Conservation (phyloP, 2,329 filamentous ascomycete species). For the Xylariaceae sp. region DNA sequence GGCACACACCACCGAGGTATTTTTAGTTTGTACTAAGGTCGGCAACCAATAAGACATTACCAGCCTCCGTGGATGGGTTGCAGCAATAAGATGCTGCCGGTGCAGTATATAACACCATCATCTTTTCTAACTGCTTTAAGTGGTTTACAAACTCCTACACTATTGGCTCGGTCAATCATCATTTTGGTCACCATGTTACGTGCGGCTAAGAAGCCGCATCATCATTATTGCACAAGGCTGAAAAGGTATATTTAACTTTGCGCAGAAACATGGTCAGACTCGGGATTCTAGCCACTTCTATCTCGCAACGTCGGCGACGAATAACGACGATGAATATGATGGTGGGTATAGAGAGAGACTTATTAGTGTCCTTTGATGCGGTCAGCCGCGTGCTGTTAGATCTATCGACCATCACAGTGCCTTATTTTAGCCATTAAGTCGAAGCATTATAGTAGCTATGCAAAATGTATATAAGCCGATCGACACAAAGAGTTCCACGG, state of each 20-base stretch:
- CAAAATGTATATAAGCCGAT: no score
- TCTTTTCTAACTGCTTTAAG: no score
- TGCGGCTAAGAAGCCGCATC: background rate
- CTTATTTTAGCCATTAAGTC: constrained; percentile 64
- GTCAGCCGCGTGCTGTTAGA: constrained; percentile 12
- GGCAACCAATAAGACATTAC: background rate
- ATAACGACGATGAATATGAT: no score
- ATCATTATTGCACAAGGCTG: constrained; percentile 28
- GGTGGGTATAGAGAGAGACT: constrained; percentile 17
- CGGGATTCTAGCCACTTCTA: background rate
- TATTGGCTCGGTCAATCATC: background rate
- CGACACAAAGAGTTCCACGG: no score
- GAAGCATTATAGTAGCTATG: no score
- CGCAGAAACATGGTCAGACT: background rate
- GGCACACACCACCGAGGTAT: constrained; percentile 15
- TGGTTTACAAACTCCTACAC: no score
- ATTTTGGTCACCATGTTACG: background rate
- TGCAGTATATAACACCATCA: no score
- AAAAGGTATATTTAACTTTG: constrained; percentile 22
- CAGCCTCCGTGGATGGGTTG: no score
- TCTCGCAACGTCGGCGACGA: background rate
- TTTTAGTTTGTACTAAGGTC: constrained; percentile 14
- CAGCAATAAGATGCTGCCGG: no score
- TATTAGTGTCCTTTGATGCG: constrained; percentile 2
- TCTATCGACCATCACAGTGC: constrained; percentile 34